These are phyloP conservation scores for Trichosporon sp. DNA, from an alignment of 1,284 basidiomycete genomes.

Conservation along the genomic window DNA sequence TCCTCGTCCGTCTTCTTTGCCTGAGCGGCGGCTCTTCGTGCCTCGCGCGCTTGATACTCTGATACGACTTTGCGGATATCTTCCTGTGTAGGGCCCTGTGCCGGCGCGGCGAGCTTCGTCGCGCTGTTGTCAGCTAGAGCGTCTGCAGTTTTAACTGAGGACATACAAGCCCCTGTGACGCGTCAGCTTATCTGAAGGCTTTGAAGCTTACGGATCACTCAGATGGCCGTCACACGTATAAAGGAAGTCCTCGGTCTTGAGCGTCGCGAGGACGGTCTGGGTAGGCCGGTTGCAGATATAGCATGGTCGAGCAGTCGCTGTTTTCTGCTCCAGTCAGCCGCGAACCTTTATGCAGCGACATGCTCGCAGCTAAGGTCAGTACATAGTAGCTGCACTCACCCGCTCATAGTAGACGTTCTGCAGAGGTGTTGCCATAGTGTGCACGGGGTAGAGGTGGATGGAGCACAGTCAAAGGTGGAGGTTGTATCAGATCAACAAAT, in stretches of 20 bases:
- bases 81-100: constrained; percentile 35
- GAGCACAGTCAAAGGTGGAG: neutral
- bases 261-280: constrained; percentile 41
- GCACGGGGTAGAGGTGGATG: neutral
- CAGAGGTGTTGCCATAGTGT: constrained; percentile 12
- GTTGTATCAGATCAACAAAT: constrained; percentile 8
- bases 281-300: constrained; percentile 45
- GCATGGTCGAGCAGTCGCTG: constrained; percentile 39
- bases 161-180: constrained; percentile 27
- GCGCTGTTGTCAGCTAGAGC: constrained; percentile 28
- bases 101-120: constrained; percentile 29
- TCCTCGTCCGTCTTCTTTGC: constrained; percentile 19
- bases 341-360: too few species aligned
- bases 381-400: constrained; percentile 22
- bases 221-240: constrained; percentile 46
- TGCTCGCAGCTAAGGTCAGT: too few species aligned
- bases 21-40: constrained; percentile 21
- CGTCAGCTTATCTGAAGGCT: neutral
- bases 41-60: constrained; percentile 41
- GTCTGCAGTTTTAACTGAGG: neutral
- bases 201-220: constrained; percentile 36
- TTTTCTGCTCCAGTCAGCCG: constrained; percentile 30
- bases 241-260: constrained; percentile 45
- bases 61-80: constrained; percentile 46
- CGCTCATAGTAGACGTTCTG: constrained; percentile 47